Evolutionary conservation across 768 basidiomycete genomes (phyloP), one percentile per base, ranked within the genome.

Genomic region (Tulasnella sp.): DNA sequence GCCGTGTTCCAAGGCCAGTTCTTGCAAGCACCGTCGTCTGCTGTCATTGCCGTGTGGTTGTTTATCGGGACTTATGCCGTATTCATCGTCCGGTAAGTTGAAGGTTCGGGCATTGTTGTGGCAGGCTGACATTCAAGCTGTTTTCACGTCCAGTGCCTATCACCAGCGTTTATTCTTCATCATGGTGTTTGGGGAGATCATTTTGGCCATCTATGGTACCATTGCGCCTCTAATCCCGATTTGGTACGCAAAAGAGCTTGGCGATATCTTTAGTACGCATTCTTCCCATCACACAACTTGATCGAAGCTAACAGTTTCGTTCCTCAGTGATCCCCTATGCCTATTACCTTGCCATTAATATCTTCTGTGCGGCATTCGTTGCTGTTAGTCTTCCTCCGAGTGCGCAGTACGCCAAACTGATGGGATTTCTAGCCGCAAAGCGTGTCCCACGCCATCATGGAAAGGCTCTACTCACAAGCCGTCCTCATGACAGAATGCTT

Each of bases 111-210:
- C 3, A 15, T 29, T 4, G n/a, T 15, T 4, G 14, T 27, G 34
- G 8, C 3, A 15, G 27, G 4, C 21, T 48, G 17, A 25, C 6
- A 48, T 17, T 31, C 27, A 48, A 31, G 45, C 45, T 48, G 21
- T 29, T 37, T 37, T n/a, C 45, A 2, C 8, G 45, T 4, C 19
- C 8, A 48, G 45, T 23, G 45, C 45, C 7, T 48, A 29, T 8
- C 27, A 29, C 4, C 49, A 11, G 3, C 31, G 36, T 8, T 46
- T 57, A 4, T 57, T 57, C 56, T 57, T 57, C 36, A 39, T 57
- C 56, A 57, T 57, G 56, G 45, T 49, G 12, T 57, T 57, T 23
- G 23, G 37, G 12, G 49, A 25, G 6, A 57, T 57, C 36, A n/a
- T 57, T 12, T 29, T 57, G 19, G 21, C 17, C 29, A 46, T 57